These are phyloP conservation scores for Linderniella brevidens DNA, from an alignment of 257 asterid genomes.

Conservation along the genomic window DNA sequence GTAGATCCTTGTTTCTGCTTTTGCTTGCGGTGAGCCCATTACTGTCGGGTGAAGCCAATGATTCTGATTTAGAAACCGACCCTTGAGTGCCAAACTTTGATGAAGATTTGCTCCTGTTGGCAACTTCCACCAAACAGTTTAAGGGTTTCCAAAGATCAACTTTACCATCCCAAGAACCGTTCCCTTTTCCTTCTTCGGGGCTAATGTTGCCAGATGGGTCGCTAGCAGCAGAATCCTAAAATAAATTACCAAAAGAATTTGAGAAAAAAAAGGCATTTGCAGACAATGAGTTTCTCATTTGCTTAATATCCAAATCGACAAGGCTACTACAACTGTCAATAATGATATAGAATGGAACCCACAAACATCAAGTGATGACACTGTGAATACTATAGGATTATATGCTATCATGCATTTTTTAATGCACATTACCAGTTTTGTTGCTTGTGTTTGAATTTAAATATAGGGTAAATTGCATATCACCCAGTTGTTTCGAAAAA, in stretches of 20 bases:
- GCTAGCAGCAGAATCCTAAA: constrained; percentile 42
- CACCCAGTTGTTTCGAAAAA: no score
- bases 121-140: constrained; percentile 73
- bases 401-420: no score
- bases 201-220: constrained; percentile 38
- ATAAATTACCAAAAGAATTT: no score
- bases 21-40: constrained; percentile 37
- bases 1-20: constrained; percentile 40
- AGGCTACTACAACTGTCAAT: no score
- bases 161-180: constrained; percentile 58
- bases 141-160: constrained; percentile 60
- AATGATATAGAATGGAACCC: constrained; percentile 8
- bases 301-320: constrained; percentile 1
- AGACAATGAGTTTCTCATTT: no score
- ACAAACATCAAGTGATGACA: not conserved
- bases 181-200: constrained; percentile 34
- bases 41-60: constrained; percentile 23
- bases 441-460: no score
- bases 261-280: no score
- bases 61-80: constrained; percentile 34
- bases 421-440: no score
- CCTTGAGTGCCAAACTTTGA: constrained; percentile 32
- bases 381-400: no score
- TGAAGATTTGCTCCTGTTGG: constrained; percentile 56
- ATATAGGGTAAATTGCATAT: no score